A percentile compares a stretch with the other conserved stretches of the same genome.
These are phyloP conservation scores for Neurospora sp. DNA, from an alignment of 495 filamentous ascomycete genomes.

Conservation along the genomic window DNA sequence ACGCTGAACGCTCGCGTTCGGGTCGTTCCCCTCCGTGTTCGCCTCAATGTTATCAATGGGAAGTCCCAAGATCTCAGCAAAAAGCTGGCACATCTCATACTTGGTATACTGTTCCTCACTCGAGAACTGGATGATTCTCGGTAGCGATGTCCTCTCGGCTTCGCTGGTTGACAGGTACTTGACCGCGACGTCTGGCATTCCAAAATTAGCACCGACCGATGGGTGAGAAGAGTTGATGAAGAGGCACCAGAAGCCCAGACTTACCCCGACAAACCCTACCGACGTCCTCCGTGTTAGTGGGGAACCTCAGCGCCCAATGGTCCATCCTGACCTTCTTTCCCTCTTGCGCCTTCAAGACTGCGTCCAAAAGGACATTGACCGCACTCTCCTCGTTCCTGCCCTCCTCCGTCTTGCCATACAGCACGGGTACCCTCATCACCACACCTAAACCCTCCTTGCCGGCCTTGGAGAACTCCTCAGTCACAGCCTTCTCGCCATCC, in stretches of 20 bases:
- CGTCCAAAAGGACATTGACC: conserved; percentile 69
- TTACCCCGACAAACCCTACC: conserved; percentile 58
- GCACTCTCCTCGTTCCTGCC: conserved; percentile 60
- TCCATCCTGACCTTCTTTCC: conserved; percentile 66
- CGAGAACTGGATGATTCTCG: conserved; percentile 74
- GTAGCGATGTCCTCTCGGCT: conserved; percentile 39
- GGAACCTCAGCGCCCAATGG: conserved; percentile 77
- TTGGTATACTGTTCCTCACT: conserved; percentile 84
- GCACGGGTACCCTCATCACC: conserved; percentile 74
- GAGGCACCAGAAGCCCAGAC: neutral
- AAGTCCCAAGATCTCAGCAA: conserved; percentile 74
- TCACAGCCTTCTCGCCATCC: conserved; percentile 67
- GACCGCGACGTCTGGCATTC: conserved; percentile 44
- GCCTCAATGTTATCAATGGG: conserved; percentile 58
- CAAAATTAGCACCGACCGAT: neutral
- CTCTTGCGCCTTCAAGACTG: conserved; percentile 55
- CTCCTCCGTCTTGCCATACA: conserved; percentile 59
- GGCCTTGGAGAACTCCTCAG: conserved; percentile 44
- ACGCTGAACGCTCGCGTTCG: conserved; percentile 60
- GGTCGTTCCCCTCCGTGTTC: conserved; percentile 68
- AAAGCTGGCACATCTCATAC: conserved; percentile 75
- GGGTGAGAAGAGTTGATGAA: neutral
- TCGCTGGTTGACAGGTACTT: conserved; percentile 45
- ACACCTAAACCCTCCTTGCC: conserved; percentile 47
- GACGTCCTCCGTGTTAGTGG: conserved; percentile 81